Conservation (phyloP, 2,329 filamentous ascomycete species). For the Colletotrichum chlorophyti region DNA sequence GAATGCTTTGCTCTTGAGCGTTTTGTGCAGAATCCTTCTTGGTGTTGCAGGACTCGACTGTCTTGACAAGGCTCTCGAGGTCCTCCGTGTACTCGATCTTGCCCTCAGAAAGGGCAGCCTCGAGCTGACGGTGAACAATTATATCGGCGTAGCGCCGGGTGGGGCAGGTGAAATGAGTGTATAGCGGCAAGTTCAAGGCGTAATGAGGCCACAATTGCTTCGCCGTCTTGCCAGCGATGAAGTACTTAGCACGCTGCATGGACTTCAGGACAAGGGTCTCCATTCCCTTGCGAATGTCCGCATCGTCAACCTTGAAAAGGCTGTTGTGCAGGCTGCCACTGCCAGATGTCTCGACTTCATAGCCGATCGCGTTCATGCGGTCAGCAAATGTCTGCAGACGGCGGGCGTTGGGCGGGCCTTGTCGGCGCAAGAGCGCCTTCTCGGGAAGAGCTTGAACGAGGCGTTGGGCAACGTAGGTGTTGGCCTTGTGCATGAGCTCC, state of each 20-base stretch:
- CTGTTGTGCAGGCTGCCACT: slow-evolving; percentile 94
- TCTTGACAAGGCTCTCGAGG: slow-evolving; percentile 86
- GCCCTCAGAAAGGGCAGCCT: slow-evolving; percentile 82
- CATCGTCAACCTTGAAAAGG: slow-evolving; percentile 89
- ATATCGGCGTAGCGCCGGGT: slow-evolving; percentile 95
- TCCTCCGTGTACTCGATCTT: slow-evolving; percentile 88
- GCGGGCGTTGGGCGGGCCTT: slow-evolving; percentile 83
- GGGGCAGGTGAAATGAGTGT: slow-evolving; percentile 97
- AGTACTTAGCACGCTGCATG: slow-evolving; percentile 97
- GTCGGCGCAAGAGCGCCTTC: slow-evolving; percentile 89
- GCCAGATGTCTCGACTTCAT: slow-evolving; percentile 86
- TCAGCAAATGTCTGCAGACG: slow-evolving; percentile 91
- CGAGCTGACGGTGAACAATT: slow-evolving; percentile 92
- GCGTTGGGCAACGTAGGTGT: slow-evolving; percentile 86
- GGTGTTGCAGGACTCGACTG: slow-evolving; percentile 93
- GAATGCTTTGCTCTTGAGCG: slow-evolving; percentile 97
- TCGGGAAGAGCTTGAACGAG: slow-evolving; percentile 81
- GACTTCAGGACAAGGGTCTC: slow-evolving; percentile 94
- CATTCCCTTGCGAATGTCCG: slow-evolving; percentile 94
- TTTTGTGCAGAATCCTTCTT: slow-evolving; percentile 99
- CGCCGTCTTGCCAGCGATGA: slow-evolving; percentile 78
- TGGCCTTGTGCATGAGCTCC: slow-evolving; percentile 93
- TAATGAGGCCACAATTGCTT: slow-evolving; percentile 87
- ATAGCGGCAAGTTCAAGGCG: slow-evolving; percentile 88
- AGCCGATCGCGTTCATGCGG: slow-evolving; percentile 89